Evolutionary conservation across 352 stramenopile species (phyloP).

Genomic region (Globisporangium mamillatum): DNA sequence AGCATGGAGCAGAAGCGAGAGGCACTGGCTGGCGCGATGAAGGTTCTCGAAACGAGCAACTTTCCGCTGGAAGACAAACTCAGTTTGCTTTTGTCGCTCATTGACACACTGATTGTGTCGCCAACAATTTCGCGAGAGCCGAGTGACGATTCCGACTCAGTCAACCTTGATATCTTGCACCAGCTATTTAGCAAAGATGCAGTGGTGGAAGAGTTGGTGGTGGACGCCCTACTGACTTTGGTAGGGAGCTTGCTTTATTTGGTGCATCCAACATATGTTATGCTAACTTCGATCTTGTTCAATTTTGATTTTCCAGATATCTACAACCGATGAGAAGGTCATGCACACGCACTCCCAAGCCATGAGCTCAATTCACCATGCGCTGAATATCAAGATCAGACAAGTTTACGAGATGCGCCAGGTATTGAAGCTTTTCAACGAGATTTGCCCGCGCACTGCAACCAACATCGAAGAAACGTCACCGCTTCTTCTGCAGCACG

Average conservation of each 20-base stretch:
- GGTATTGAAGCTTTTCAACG: constrained; percentile 65
- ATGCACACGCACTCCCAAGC: constrained; percentile 53
- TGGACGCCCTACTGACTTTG: constrained; percentile 59
- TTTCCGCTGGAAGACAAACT: constrained; percentile 75
- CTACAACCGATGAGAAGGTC: constrained; percentile 48
- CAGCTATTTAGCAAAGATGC: constrained; percentile 65
- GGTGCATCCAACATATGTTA: background rate
- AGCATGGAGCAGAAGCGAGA: constrained; percentile 45
- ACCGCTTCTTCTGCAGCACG: constrained; percentile 68
- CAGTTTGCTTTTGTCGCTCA: constrained; percentile 54
- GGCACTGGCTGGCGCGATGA: constrained; percentile 56
- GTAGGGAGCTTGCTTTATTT: constrained; percentile 23
- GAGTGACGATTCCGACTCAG: constrained; percentile 18
- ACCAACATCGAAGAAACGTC: constrained; percentile 75
- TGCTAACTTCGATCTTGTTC: background rate
- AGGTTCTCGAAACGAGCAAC: constrained; percentile 51
- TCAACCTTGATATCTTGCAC: constrained; percentile 44
- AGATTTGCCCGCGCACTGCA: constrained; percentile 69
- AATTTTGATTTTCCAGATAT: constrained; percentile 32
- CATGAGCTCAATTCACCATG: constrained; percentile 58
- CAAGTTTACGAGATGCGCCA: constrained; percentile 78
- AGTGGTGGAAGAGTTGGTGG: constrained; percentile 63
- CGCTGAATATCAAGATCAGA: constrained; percentile 66
- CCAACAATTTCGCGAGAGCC: constrained; percentile 6
- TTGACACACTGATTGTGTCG: constrained; percentile 46